phyloP scores from a whole-genome alignment of 1,139 yeast genomes.

The Debaryomycetaceae sp. region DNA sequence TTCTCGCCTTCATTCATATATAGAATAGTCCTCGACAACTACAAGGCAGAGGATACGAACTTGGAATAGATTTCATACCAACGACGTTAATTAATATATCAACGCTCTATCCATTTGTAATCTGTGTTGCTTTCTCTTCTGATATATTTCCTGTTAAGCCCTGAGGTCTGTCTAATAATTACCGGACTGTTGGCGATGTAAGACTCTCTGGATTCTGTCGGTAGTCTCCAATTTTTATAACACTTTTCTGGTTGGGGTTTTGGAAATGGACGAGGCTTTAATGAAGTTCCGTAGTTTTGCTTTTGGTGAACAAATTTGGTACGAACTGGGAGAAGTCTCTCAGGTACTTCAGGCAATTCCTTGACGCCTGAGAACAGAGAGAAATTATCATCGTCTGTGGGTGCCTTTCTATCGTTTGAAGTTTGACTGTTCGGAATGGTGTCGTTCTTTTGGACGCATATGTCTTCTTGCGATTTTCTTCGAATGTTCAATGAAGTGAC shows the following conservation, averaged over 20 bases:
- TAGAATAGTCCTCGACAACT: slow-evolving; percentile 92
- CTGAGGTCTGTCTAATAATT: neutral
- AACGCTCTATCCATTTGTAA: neutral
- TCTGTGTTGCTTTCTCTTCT: neutral
- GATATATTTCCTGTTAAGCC: neutral
- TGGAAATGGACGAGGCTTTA: neutral
- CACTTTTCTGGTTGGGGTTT: neutral
- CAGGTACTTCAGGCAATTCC: neutral
- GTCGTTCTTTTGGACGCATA: no score
- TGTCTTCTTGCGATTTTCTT: neutral
- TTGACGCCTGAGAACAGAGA: neutral
- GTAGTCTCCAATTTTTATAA: neutral
- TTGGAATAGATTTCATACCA: slow-evolving; percentile 27
- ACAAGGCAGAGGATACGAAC: slow-evolving; percentile 77
- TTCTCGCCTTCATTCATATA: slow-evolving; percentile 95
- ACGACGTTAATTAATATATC: neutral
- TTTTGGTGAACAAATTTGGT: neutral
- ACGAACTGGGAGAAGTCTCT: neutral
- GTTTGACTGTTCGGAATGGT: no score
- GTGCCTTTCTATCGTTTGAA: neutral
- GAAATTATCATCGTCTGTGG: neutral
- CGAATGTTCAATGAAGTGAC: neutral
- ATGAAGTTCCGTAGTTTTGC: neutral
- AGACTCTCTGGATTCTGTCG: neutral
- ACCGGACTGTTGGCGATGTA: neutral